Evolutionary conservation across 805 yeast genomes (phyloP), one percentile per base, ranked within the genome.

Genomic region (Nakazawaea ernobii): DNA sequence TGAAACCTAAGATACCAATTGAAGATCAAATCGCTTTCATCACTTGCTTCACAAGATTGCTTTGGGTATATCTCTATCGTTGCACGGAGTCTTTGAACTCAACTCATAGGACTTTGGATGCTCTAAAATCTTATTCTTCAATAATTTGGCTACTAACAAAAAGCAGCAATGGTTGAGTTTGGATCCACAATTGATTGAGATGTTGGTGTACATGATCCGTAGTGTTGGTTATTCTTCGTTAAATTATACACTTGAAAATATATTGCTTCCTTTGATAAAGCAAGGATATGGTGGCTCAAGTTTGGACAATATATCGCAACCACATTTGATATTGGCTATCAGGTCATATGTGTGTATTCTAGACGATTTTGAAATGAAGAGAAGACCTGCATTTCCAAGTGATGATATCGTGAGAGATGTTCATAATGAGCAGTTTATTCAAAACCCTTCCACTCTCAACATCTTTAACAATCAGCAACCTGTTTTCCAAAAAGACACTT

Each of bases 31-130:
- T 78, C 0, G 77, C 77, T 2, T 74, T 80, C 38, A 74, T 86
- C 13, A 78, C 79, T 0, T 82, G 91, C 48, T 66, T 84, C 3
- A 75, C 95, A 0, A 68, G 97, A 49, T 68, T 95, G 30, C 65
- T 87, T 0, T 94, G 99, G 99, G 95, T 91, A 0, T 94, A 86
- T 59, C 67, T 90, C 24, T 88, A 83, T 63, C 71, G 98, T 52
- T 80, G 90, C 53, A 79, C 95, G 0, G 99, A 95, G 55, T 85
- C 97, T 0, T 67, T 92, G 55, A 94, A 92, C 60, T 84, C 86
- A 49, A 90, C 96, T 0, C 81, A 91, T 2, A 83, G 90, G 57
- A 84, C 83, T 47, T 70, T 94, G 43, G 95, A 85, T 49, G 58
- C 66, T 2, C 66, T 94, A 74, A 76, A 4, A 62, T 86, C 37